These are phyloP conservation scores for Acacia crassicarpa DNA, from an alignment of 306 rosid genomes.

Conservation along the genomic window DNA sequence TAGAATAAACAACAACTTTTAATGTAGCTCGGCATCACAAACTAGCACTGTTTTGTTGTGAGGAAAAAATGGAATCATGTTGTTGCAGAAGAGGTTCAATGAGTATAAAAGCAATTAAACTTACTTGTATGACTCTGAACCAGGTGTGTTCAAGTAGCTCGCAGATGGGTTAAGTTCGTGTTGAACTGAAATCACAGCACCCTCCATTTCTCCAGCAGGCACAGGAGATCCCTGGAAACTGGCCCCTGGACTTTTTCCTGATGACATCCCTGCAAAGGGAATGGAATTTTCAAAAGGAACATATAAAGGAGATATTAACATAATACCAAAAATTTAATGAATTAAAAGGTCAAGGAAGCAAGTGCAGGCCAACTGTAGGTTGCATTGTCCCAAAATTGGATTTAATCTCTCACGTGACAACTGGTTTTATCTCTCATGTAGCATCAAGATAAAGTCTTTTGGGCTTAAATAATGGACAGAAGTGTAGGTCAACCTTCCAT, in stretches of 20 bases:
- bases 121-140: constrained; percentile 63
- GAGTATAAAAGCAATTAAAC: constrained; percentile 26
- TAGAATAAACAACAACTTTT: background rate
- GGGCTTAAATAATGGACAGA: background rate
- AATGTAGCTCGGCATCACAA: background rate
- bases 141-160: constrained; percentile 45
- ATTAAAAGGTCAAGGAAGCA: background rate
- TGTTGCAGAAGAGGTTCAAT: background rate
- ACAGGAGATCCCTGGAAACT: constrained; percentile 64
- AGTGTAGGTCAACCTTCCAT: background rate
- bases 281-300: background rate
- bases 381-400: background rate
- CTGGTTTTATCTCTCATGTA: background rate
- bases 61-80: background rate
- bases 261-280: constrained; percentile 59
- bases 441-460: background rate
- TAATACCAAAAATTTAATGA: background rate
- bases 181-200: constrained; percentile 56
- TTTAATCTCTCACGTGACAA: background rate
- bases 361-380: background rate
- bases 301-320: background rate
- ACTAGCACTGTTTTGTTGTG: background rate
- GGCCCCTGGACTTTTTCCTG: constrained; percentile 40
- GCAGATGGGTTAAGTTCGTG: constrained; percentile 57
- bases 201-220: constrained; percentile 46